Conservation (phyloP, 2,329 filamentous ascomycete species). For the Penicillium sp. region DNA sequence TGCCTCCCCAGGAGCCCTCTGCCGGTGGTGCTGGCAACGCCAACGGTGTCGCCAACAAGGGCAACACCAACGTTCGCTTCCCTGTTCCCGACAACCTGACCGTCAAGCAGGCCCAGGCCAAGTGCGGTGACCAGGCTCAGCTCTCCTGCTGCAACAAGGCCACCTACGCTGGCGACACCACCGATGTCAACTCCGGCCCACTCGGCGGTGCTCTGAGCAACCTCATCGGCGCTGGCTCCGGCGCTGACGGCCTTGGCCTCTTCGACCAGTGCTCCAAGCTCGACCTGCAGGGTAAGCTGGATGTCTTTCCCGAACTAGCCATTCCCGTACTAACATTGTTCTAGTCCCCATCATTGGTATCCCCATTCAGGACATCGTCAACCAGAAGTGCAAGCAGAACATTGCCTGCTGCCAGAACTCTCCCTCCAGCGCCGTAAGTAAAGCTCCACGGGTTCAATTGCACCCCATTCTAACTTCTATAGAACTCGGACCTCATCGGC, state of each 20-base stretch:
- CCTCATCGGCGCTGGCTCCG: constrained; percentile 36
- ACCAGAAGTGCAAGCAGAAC: constrained; percentile 43
- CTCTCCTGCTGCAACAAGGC: constrained; percentile 43
- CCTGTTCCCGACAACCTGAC: constrained; percentile 32
- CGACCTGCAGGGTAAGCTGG: constrained; percentile 30
- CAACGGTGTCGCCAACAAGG: constrained; percentile 32
- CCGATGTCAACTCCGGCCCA: constrained; percentile 31
- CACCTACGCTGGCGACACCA: constrained; percentile 37
- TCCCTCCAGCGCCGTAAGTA: constrained; percentile 31
- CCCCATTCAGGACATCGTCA: constrained; percentile 33
- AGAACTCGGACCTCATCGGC: constrained; percentile 37
- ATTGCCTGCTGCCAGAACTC: constrained; percentile 42
- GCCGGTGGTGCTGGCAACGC: constrained; percentile 22
- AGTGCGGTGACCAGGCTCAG: constrained; percentile 40
- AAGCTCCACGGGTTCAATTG: fast-evolving
- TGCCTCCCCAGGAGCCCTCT: constrained; percentile 23
- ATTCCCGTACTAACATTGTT: neutral
- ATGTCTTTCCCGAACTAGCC: neutral
- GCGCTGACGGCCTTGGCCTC: constrained; percentile 36
- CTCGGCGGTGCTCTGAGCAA: constrained; percentile 35
- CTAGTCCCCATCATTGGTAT: constrained; percentile 30
- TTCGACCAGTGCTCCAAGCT: constrained; percentile 46
- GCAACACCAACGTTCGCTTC: constrained; percentile 36
- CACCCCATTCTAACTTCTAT: constrained; percentile 4
- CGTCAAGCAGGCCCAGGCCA: constrained; percentile 39